A percentile compares a stretch with the other conserved stretches of the same genome.
Conservation (phyloP, 352 stramenopile species). For the Elongisporangium prolatum region DNA sequence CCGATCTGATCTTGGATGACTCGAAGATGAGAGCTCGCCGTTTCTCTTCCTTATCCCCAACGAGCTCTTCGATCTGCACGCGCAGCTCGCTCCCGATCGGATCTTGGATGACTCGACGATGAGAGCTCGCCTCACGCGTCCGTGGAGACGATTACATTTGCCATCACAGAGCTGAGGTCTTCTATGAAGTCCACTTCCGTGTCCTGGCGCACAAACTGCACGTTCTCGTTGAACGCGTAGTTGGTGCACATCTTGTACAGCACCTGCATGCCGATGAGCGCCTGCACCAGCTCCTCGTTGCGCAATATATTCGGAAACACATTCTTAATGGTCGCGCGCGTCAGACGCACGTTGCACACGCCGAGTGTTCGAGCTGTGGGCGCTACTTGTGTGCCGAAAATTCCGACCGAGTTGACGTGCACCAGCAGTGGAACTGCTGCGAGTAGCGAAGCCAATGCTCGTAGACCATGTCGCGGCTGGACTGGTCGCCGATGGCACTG, state of each 20-base stretch:
- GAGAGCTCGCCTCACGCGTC: constrained; percentile 17
- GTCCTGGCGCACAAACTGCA: constrained; percentile 34
- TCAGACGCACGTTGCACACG: constrained; percentile 23
- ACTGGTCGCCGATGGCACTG: constrained; percentile 37
- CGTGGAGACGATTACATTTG: constrained; percentile 16
- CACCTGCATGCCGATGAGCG: constrained; percentile 28
- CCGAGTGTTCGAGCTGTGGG: constrained; percentile 53
- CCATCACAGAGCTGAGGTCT: constrained; percentile 28
- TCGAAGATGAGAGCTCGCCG: no score
- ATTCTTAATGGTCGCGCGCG: constrained; percentile 30
- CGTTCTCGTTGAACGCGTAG: constrained; percentile 40
- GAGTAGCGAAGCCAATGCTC: constrained; percentile 63
- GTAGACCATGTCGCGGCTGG: constrained; percentile 34
- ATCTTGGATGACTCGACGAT: no score
- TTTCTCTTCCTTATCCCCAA: no score
- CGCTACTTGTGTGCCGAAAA: constrained; percentile 38
- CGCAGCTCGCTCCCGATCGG: no score
- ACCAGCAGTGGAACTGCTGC: constrained; percentile 39
- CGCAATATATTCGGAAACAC: constrained; percentile 39
- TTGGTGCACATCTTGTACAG: constrained; percentile 29
- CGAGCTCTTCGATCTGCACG: no score
- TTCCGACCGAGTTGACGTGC: constrained; percentile 26
- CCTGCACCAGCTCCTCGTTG: constrained; percentile 29
- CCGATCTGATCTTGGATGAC: constrained; percentile 16
- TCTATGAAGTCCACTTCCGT: constrained; percentile 36